Conservation (phyloP, 768 basidiomycete species). For the Neoboletus magnificus region DNA sequence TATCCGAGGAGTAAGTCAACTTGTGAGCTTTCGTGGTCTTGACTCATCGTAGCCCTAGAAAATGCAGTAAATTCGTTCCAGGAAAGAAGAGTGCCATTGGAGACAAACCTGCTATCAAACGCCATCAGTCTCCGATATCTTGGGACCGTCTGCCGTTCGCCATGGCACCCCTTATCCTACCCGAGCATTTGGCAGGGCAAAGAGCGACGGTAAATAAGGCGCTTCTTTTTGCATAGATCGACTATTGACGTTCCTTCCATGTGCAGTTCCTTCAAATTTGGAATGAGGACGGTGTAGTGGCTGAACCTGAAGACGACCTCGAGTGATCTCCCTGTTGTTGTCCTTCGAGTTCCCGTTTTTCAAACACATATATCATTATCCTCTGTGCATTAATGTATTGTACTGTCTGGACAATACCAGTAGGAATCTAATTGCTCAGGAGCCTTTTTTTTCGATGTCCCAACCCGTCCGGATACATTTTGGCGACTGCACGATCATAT, state of each 20-base stretch:
- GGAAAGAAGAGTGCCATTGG: constrained; percentile 90
- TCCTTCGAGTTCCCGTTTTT: neutral
- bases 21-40: neutral
- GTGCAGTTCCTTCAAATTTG: constrained; percentile 71
- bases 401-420: constrained; percentile 16
- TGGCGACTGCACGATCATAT: neutral
- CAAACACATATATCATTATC: constrained; percentile 27
- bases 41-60: constrained; percentile 45
- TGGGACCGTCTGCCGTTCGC: constrained; percentile 78
- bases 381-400: constrained; percentile 26
- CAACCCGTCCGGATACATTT: neutral
- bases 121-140: constrained; percentile 57
- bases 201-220: constrained; percentile 53
- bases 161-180: constrained; percentile 52
- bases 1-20: constrained; percentile 83
- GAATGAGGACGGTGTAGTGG: constrained; percentile 75
- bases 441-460: neutral
- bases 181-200: constrained; percentile 60
- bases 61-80: constrained; percentile 83
- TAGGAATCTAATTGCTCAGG: constrained; percentile 11
- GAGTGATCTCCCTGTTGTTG: constrained; percentile 20
- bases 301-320: constrained; percentile 55
- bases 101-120: constrained; percentile 72
- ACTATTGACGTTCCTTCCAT: neutral
- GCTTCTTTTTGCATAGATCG: constrained; percentile 8